Evolutionary conservation across 2,329 filamentous ascomycete genomes (phyloP), one percentile per base, ranked within the genome.

Genomic region (Nothophaeocryptopus gaeumannii): DNA sequence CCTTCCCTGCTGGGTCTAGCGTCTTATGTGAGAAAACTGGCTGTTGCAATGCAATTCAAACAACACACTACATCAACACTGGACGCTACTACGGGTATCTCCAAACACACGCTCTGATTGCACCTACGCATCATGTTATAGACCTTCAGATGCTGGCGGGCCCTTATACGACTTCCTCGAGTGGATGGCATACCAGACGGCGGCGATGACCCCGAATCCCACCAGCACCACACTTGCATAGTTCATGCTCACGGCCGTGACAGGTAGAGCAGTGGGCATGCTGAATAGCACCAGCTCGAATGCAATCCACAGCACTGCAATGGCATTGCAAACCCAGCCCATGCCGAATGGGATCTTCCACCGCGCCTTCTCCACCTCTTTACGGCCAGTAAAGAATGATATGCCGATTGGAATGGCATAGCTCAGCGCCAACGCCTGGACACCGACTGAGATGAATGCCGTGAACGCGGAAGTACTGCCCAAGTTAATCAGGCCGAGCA

Each of bases 161-260:
- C 45, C 45, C n/a, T 34, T 47, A 14, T 47, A 47, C 10, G 30
- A 40, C 31, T 47, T 47, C 31, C 45, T 47, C 15, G 36, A 40
- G 15, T 47, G 45, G 10, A 42, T 32, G 2, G 33, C 45, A n/a
- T 47, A 47, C 45, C 45, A 47, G 8, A 42, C 37, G 2, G 45
- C 45, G 13, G 45, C 45, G 41, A 47, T 45, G 41, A 8, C 42
- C 4, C 39, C 35, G 42, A 84, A 82, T 38, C 75, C 68, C 7
- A 78, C 72, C 53, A 83, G 77, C 2, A 84, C 80, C 1, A 82
- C 79, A 26, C 53, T 54, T 2, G 79, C 78, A 59, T 83, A 83
- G 54, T 82, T 83, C 67, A 79, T 80, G 45, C 74, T 75, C 1
- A 69, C 74, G 1, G 70, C 69, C 1, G 72, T 79, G 50, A 80